These are phyloP conservation scores for Podosphaera aphanis DNA, from an alignment of 2,329 filamentous ascomycete species.

Conservation along the genomic window DNA sequence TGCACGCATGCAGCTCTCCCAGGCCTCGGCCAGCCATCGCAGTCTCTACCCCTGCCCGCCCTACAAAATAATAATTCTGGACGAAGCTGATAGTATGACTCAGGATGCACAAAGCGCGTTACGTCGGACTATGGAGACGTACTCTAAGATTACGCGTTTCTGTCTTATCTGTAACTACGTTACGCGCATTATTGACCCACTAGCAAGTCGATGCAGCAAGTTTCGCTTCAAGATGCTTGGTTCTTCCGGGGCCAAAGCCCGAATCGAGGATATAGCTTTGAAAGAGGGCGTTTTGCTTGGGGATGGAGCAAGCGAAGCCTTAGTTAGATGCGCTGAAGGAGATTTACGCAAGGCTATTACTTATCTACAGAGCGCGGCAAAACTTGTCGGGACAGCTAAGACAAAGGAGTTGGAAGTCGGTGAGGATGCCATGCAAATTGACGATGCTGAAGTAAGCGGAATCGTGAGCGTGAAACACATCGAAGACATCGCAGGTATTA, in stretches of 20 bases:
- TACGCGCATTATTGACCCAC: constrained; percentile 86
- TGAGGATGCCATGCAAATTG: constrained; percentile 18
- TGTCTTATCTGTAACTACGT: constrained; percentile 98
- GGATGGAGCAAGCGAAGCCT: constrained; percentile 54
- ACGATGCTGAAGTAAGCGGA: constrained; percentile 26
- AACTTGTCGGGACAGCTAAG: constrained; percentile 53
- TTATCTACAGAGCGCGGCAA: constrained; percentile 80
- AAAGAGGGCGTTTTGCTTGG: constrained; percentile 57
- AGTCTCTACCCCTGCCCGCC: constrained; percentile 73
- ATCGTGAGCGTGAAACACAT: constrained; percentile 56
- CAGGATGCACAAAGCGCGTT: constrained; percentile 90
- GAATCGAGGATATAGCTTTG: constrained; percentile 62
- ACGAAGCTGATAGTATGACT: constrained; percentile 97
- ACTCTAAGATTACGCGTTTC: constrained; percentile 87
- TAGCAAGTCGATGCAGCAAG: constrained; percentile 84
- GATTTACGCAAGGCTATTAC: constrained; percentile 94
- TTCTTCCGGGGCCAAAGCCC: constrained; percentile 54
- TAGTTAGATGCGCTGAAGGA: constrained; percentile 76
- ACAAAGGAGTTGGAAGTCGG: constrained; percentile 16
- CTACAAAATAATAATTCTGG: constrained; percentile 96
- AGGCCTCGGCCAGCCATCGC: constrained; percentile 43
- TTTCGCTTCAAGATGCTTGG: constrained; percentile 95
- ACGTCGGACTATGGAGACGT: constrained; percentile 92
- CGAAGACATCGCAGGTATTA: constrained; percentile 89
- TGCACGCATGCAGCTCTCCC: constrained; percentile 78